Evolutionary conservation across 1,284 basidiomycete genomes (phyloP), one percentile per base, ranked within the genome.

Genomic region (Apiotrichum montevideense): DNA sequence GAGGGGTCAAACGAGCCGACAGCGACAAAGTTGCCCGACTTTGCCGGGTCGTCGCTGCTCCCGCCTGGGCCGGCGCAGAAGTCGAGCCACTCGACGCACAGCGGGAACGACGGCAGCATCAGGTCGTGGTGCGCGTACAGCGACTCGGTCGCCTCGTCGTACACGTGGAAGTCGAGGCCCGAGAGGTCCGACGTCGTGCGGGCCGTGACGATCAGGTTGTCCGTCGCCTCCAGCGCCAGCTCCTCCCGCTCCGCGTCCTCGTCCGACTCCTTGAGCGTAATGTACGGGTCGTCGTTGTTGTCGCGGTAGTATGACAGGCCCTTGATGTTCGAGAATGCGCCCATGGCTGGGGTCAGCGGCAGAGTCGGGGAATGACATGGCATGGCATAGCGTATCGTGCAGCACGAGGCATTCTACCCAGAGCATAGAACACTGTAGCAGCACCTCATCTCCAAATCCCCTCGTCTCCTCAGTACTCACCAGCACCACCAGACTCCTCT

Each of bases 31-130:
- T 87, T 96, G 35, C 95, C 95, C 9, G 70, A 59, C 41, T 59
- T 58, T 8, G 46, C 61, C 54, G 34, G 60, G 62, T 79, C 79
- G 11, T 75, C 69, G 34, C 59, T 51, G 29, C 62, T 53, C 7
- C 65, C 57, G n/a, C 69, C 66, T 14, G 67, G 62, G 35, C 56
- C 54, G 0, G 59, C 29, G 10, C 87, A 83, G 74, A 93, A 98
- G 76, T 98, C 91, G 63, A 98, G 86, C 96, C 96, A 99, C 81
- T 98, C 96, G 57, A 99, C 87, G 69, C 95, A 98, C 58, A 99
- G 87, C 3, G 96, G 96, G 79, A 98, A 96, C 58, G 91, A 89
- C 57, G 95, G 95, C 14, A 99, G 84, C 85, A 99, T 90, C 69
- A 98, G 83, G 75, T 99, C 96, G 78, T 99, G 96, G 74, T 98